Percentiles rank a stretch among this genome's conserved stretches.
Conservation (phyloP, 257 asterid species). For the Anisodus tanguticus region DNA sequence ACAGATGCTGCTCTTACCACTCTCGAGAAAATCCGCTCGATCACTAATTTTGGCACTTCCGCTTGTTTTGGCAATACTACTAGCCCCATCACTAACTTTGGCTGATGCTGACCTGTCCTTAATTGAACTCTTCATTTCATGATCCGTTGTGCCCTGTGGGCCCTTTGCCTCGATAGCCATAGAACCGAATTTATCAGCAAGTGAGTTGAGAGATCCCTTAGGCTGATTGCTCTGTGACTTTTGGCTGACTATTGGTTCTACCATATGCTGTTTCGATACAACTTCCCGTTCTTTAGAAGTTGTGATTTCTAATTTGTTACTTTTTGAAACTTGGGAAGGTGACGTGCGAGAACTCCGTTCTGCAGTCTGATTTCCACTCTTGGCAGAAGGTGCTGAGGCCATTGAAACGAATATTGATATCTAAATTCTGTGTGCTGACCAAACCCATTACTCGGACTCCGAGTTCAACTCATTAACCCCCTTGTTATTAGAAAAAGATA, state of each 20-base stretch:
- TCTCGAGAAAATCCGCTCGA: conserved; percentile 61
- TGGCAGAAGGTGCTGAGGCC: conserved; percentile 55
- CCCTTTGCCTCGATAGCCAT: not conserved
- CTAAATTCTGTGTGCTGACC: conserved; percentile 26
- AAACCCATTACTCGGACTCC: conserved; percentile 36
- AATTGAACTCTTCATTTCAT: conserved; percentile 44
- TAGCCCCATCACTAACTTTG: conserved; percentile 58
- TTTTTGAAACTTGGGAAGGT: conserved; percentile 35
- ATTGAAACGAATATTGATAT: conserved; percentile 39
- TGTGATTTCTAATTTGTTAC: conserved; percentile 39
- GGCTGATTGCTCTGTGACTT: conserved; percentile 35
- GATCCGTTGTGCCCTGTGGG: conserved; percentile 38
- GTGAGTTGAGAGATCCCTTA: conserved; percentile 43
- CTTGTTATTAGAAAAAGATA: conserved; percentile 35
- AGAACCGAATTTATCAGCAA: conserved; percentile 45
- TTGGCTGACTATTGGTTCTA: conserved; percentile 37
- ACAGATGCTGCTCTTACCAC: conserved; percentile 87
- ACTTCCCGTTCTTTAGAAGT: conserved; percentile 41
- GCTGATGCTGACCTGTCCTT: conserved; percentile 54
- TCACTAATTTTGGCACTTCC: conserved; percentile 63
- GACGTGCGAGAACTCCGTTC: conserved; percentile 39
- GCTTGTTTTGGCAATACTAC: conserved; percentile 60
- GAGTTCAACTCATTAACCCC: conserved; percentile 22
- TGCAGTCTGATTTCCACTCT: conserved; percentile 42
- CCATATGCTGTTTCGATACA: conserved; percentile 39